phyloP scores from a whole-genome alignment of 2,329 filamentous ascomycete genomes.

The Aspergillus alliaceus region DNA sequence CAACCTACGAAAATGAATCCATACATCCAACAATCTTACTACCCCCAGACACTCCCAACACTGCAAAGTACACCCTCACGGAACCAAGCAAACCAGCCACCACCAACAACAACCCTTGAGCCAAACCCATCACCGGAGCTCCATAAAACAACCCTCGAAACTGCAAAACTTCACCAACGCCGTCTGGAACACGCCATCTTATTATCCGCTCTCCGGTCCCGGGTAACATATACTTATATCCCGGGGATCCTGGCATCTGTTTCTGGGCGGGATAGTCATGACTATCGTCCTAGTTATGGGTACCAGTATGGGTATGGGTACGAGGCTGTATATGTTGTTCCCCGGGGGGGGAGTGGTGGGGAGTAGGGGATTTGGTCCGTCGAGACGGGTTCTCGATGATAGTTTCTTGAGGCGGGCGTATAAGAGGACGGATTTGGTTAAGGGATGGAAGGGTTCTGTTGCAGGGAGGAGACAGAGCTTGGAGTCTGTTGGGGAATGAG shows the following conservation, averaged over 20 bases:
- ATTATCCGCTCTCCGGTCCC: slow-evolving; percentile 3
- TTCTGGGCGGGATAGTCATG: neutral
- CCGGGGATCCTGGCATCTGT: slow-evolving; percentile 1
- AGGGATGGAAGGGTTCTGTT: neutral
- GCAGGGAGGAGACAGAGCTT: neutral
- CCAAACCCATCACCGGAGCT: neutral
- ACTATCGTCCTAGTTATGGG: neutral
- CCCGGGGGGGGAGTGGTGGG: neutral
- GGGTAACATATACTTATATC: neutral
- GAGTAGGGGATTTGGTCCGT: no score
- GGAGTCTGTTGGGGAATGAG: neutral
- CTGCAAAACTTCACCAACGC: slow-evolving; percentile 7
- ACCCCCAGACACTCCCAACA: no score
- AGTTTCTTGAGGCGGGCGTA: slow-evolving; percentile 13
- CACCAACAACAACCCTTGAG: neutral
- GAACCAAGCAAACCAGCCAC: no score
- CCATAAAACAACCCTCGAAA: slow-evolving; percentile 8
- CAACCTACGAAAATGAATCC: neutral
- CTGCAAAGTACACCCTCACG: no score
- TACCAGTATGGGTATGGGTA: neutral
- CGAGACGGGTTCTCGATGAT: slow-evolving; percentile 6
- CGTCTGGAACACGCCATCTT: slow-evolving; percentile 9
- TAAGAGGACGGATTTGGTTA: slow-evolving; percentile 7
- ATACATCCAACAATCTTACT: no score
- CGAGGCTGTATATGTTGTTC: neutral